Base-by-base conservation (phyloP, 768 basidiomycete genomes). In the Stropharia rugosoannulata region DNA sequence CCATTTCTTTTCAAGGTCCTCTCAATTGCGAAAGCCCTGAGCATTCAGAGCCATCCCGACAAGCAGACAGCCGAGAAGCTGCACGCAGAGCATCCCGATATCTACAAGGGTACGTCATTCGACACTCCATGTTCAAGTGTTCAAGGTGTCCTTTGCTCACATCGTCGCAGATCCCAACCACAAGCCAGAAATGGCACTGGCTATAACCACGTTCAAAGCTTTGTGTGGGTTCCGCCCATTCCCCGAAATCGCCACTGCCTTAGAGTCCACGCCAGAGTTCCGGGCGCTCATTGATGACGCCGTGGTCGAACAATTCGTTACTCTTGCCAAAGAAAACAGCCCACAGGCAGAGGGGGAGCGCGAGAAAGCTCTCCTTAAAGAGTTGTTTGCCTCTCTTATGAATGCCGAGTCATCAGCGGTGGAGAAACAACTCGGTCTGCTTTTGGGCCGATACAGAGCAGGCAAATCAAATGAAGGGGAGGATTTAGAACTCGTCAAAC, bases 111-210 rank as follows among this genome's bases (percentile, higher is more conserved):
- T 12, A 36, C 43, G 43, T 44, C 49, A 22, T n/a, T 19, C 18
- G 37, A 44, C 50, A 10, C 6, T 36, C 40, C 22, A 35, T 16
- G 16, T 35, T 29, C 35, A 46, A 2, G 5, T 16, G 16, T 35
- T 29, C 35, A 46, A 2, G 5, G 37, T 50, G 38, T 37, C 13
- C 29, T 36, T 16, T 43, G 45, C 36, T 42, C 37, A 32, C 42
- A 49, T 43, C 7, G 38, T 13, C 11, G 19, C 51, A 92, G 97
- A 99, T 70, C 83, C 86, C 5, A 98, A 98, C 67, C 97, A 99
- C 65, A 99, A 99, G 72, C 97, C 97, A 2, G 97, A 99, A 70
- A 96, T 99, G 93, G 94, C 95, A n/a, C 80, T 99, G 37, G 97
- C 97, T 0, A 72, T 99, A 57, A 95, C 95, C 0, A 84, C 87